Percentiles rank a stretch among this genome's conserved stretches.
Evolutionary conservation across 2,329 filamentous ascomycete species (phyloP).

Genomic region (Blastomyces silverae): DNA sequence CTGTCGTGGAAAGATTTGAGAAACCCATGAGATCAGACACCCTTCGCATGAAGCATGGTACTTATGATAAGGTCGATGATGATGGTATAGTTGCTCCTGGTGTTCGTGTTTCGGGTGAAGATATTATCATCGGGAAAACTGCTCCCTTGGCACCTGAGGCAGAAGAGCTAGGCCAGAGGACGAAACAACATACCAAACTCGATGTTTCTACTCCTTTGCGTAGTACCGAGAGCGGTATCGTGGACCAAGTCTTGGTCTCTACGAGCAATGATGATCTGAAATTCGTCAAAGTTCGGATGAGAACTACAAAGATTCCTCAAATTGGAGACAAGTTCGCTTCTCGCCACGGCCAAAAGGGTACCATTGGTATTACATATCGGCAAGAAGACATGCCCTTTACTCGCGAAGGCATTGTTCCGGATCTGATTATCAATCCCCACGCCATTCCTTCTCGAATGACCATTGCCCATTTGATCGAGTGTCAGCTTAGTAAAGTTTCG

Average conservation of each 20-base stretch:
- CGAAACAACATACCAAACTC: constrained; percentile 81
- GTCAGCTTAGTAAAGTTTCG: constrained; percentile 91
- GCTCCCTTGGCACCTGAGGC: constrained; percentile 88
- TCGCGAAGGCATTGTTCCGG: constrained; percentile 79
- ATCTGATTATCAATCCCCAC: constrained; percentile 98
- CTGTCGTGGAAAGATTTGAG: constrained; percentile 88
- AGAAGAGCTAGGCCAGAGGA: constrained; percentile 88
- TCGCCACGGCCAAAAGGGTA: constrained; percentile 98
- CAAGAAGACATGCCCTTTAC: constrained; percentile 99
- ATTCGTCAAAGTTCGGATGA: constrained; percentile 94
- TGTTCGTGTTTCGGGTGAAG: constrained; percentile 89
- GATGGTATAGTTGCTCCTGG: constrained; percentile 93
- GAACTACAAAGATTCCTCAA: constrained; percentile 96
- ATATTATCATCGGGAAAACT: constrained; percentile 99
- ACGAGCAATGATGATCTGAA: constrained; percentile 91
- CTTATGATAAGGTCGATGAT: constrained; percentile 94
- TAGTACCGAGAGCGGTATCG: constrained; percentile 93
- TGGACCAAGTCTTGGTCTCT: constrained; percentile 87
- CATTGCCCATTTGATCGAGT: constrained; percentile 99
- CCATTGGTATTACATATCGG: constrained; percentile 95
- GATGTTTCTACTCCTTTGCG: constrained; percentile 92
- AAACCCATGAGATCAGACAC: constrained; percentile 87
- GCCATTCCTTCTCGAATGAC: constrained; percentile 99
- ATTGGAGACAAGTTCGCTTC: constrained; percentile 99
- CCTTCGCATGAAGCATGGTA: constrained; percentile 84